Base-by-base conservation (phyloP, 495 filamentous ascomycete species). In the Annulohypoxylon maeteangense region DNA sequence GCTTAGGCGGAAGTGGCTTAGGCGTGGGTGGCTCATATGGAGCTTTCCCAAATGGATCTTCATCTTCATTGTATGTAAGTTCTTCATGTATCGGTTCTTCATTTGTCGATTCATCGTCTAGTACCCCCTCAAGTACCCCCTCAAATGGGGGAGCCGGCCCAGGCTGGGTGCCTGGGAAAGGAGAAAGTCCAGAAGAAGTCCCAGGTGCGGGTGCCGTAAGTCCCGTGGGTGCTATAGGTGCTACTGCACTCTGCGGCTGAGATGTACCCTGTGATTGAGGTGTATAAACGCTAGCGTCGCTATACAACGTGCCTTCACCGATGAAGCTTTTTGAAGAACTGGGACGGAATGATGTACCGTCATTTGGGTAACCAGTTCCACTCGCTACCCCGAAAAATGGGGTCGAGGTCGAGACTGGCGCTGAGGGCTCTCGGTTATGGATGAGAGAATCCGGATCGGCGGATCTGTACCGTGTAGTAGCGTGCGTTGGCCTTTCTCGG, bases 281-380 rank as follows among this genome's bases (percentile, higher is more conserved):
- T 14, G 79, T 78, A 20, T 58, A 60, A 14, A 85, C 20, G 1
- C 45, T 54, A 18, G 80, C 77, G 7, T 74, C 63, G 1, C 60
- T 23, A 51, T 76, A 85, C 3, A 85, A 44, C 22, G 58, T 57
- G 50, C 70, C 72, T 56, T 85, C 83, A 25, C 77, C 68, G 7
- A 62, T 65, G 61, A 77, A 85, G 36, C 79, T 81, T 42, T 76
- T 81, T 14, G 64, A 58, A 8, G 74, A 65, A 47, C 53, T 42
- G 44, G 70, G 73, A 14, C 67, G 70, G 34, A 18, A 40, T 8
- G 64, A 42, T 34, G 67, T 42, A 45, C 45, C 42, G 12, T 68
- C 62, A n/a, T 40, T 14, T 3, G 47, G 31, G n/a, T 65, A 67
- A 47, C 75, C 75, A 38, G 34, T 29, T 7, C 75, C 71, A 11